A percentile compares a stretch with the other conserved stretches of the same genome.
These are phyloP conservation scores for Leccinellum luteum DNA, from an alignment of 768 basidiomycete species.

Conservation along the genomic window DNA sequence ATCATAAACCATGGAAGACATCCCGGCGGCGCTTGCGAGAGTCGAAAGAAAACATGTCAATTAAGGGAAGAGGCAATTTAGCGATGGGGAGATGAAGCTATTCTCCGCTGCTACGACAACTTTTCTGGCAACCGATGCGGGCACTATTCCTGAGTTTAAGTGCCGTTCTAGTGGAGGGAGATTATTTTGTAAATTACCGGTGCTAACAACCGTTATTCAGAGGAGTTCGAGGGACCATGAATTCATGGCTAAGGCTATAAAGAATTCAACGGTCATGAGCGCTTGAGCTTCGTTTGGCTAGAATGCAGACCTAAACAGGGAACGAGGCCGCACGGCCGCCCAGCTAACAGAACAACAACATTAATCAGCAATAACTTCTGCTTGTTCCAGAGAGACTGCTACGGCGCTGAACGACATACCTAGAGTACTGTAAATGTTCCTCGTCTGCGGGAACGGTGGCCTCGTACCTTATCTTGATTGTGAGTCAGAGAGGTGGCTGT, in stretches of 20 bases:
- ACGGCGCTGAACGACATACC: not conserved
- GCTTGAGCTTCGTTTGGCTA: not conserved
- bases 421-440: not conserved
- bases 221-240: not conserved
- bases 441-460: slow-evolving; percentile 2
- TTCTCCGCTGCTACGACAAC: not conserved
- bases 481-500: not conserved
- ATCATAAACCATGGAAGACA: not conserved
- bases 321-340: not conserved
- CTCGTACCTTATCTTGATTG: slow-evolving; percentile 2
- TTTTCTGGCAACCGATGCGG: not conserved
- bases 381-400: not conserved
- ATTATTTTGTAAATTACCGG: not conserved
- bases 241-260: not conserved
- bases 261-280: not conserved
- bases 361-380: slow-evolving; percentile 1
- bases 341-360: not conserved
- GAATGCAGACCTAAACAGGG: not conserved
- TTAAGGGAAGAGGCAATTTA: not conserved
- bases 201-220: not conserved
- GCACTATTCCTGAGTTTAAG: too few relatives aligned
- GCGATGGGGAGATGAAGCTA: slow-evolving; percentile 5
- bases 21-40: not conserved
- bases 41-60: too few relatives aligned
- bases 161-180: not conserved